Conservation (phyloP, 2,329 filamentous ascomycete genomes). For the Curvularia hawaiiensis region DNA sequence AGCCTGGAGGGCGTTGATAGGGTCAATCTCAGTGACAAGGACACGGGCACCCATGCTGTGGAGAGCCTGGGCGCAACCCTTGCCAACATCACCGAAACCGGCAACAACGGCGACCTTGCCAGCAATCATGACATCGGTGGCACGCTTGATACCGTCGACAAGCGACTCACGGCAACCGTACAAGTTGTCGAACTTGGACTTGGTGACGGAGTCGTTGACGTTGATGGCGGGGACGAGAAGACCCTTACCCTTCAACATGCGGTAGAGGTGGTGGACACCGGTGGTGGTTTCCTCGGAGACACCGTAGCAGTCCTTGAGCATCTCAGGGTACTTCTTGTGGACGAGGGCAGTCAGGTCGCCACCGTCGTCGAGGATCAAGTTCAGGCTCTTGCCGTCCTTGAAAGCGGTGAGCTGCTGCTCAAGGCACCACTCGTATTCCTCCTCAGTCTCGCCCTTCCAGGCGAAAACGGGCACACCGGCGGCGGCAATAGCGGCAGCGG, state of each 20-base stretch:
- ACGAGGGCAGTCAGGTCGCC: slow-evolving; percentile 96
- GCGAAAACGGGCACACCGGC: slow-evolving; percentile 86
- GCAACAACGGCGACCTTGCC: slow-evolving; percentile 98
- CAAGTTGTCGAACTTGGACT: slow-evolving; percentile 99
- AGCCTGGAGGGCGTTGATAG: slow-evolving; percentile 99
- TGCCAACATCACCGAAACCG: slow-evolving; percentile 98
- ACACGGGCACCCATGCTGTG: slow-evolving; percentile 97
- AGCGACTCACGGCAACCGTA: slow-evolving; percentile 99
- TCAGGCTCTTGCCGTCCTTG: slow-evolving; percentile 95
- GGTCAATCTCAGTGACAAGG: slow-evolving; percentile 94
- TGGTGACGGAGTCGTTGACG: slow-evolving; percentile 99
- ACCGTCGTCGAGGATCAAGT: slow-evolving; percentile 98
- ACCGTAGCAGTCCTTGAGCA: slow-evolving; percentile 98
- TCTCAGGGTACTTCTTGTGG: slow-evolving; percentile 97
- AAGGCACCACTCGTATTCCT: slow-evolving; percentile 99
- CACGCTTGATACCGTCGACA: slow-evolving; percentile 99
- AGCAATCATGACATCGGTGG: slow-evolving; percentile 99
- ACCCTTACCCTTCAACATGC: slow-evolving; percentile 78
- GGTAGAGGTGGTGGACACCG: slow-evolving; percentile 98
- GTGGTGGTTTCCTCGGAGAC: slow-evolving; percentile 99
- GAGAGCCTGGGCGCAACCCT: slow-evolving; percentile 96
- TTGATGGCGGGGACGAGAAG: slow-evolving; percentile 95
- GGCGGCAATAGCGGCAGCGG: slow-evolving; percentile 95
- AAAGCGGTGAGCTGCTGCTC: slow-evolving; percentile 98
- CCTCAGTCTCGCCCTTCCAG: slow-evolving; percentile 94